Conservation (phyloP, 495 filamentous ascomycete genomes). For the Bacidia gigantensis region DNA sequence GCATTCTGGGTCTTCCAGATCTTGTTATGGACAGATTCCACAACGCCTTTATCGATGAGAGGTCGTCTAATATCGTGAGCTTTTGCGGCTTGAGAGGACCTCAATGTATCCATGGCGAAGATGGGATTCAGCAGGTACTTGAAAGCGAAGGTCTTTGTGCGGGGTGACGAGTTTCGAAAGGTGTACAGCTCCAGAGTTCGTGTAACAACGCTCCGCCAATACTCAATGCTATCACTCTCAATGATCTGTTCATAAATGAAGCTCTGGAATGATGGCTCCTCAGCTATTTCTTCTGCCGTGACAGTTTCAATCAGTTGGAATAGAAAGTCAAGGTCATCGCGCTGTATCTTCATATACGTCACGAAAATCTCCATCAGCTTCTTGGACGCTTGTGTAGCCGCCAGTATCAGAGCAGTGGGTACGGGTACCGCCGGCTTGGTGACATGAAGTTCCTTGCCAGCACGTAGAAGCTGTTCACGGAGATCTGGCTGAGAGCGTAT, state of each 20-base stretch:
- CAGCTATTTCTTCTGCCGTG: constrained; percentile 68
- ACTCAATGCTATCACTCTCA: constrained; percentile 71
- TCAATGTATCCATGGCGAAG: constrained; percentile 89
- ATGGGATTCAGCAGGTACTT: constrained; percentile 91
- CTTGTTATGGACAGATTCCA: constrained; percentile 81
- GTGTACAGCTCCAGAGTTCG: constrained; percentile 82
- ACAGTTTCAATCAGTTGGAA: constrained; percentile 76
- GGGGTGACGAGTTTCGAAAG: constrained; percentile 59
- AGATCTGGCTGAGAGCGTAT: constrained; percentile 63
- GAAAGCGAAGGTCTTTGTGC: constrained; percentile 85
- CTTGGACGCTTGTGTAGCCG: constrained; percentile 76
- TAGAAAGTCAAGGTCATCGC: constrained; percentile 74
- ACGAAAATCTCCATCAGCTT: constrained; percentile 80
- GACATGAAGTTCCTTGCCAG: constrained; percentile 59
- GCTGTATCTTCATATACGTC: constrained; percentile 56
- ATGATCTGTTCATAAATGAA: constrained; percentile 83
- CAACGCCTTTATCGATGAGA: constrained; percentile 76
- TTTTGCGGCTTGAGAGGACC: constrained; percentile 18
- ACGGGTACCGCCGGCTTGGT: no score
- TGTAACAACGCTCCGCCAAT: constrained; percentile 70
- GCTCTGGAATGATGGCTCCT: constrained; percentile 55
- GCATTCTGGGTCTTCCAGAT: constrained; percentile 83
- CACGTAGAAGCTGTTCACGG: constrained; percentile 50
- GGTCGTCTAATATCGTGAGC: constrained; percentile 31
- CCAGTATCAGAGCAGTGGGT: constrained; percentile 53